Conservation (phyloP, 2,329 filamentous ascomycete genomes). For the Claviceps citrina region DNA sequence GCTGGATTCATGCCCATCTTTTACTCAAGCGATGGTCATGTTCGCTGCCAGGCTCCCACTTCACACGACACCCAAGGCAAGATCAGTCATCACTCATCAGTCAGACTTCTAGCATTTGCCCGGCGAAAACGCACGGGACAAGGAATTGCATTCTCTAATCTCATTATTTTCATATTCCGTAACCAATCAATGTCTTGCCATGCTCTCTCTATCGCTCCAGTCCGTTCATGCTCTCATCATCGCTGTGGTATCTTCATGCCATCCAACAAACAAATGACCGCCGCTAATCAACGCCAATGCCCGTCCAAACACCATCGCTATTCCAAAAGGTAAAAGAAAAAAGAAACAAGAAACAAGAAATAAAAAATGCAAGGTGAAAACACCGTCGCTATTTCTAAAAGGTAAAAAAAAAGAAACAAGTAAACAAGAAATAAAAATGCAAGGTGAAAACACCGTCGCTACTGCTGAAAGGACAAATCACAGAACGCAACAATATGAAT, state of each 20-base stretch:
- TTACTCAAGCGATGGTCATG: too few relatives aligned
- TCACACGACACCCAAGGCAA: too few relatives aligned
- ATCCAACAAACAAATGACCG: constrained; percentile 1
- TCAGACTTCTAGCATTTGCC: too few relatives aligned
- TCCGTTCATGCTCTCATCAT: not conserved
- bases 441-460: not conserved
- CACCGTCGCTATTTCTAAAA: not conserved
- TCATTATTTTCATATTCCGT: not conserved
- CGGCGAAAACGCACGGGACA: not conserved
- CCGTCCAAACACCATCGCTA: constrained; percentile 3
- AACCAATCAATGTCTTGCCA: not conserved
- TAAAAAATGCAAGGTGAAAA: not conserved
- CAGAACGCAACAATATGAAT: not conserved
- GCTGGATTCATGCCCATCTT: too few relatives aligned
- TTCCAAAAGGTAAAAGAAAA: not conserved
- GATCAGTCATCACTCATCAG: too few relatives aligned
- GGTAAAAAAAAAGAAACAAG: not conserved
- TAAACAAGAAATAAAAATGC: not conserved
- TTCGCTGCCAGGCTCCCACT: too few relatives aligned
- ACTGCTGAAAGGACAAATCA: not conserved
- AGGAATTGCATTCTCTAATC: not conserved
- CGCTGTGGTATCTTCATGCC: constrained; percentile 2
- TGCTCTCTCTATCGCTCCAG: not conserved
- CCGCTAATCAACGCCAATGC: not conserved
- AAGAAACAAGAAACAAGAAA: not conserved